A percentile compares a stretch with the other conserved stretches of the same genome.
These are phyloP conservation scores for Trichocladium uniseriatum DNA, from an alignment of 495 filamentous ascomycete species.

Conservation along the genomic window DNA sequence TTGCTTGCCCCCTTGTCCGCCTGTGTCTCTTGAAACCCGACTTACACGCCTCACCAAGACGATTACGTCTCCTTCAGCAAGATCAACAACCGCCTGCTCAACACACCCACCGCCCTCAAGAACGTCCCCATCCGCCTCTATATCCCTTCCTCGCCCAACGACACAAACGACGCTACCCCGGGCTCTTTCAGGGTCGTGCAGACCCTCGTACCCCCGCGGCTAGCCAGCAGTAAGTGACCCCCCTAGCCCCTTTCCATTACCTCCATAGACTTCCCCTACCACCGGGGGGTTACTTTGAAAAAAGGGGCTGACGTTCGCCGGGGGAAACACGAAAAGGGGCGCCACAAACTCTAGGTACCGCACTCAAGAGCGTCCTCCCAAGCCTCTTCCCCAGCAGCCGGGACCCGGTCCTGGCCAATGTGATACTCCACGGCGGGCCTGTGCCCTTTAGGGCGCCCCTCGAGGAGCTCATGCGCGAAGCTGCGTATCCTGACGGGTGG, in stretches of 20 bases:
- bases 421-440: slow-evolving; percentile 77
- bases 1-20: no score
- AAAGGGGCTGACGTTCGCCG: not conserved
- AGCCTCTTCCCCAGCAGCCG: slow-evolving; percentile 78
- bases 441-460: slow-evolving; percentile 76
- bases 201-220: slow-evolving; percentile 47
- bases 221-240: slow-evolving; percentile 28
- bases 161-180: slow-evolving; percentile 26
- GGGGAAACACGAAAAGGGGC: slow-evolving; percentile 28
- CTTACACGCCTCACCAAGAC: no score
- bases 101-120: slow-evolving; percentile 61
- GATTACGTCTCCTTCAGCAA: slow-evolving; percentile 61
- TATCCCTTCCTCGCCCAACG: slow-evolving; percentile 58
- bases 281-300: not conserved
- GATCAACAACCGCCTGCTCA: slow-evolving; percentile 70
- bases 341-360: slow-evolving; percentile 68
- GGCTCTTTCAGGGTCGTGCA: slow-evolving; percentile 61
- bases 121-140: slow-evolving; percentile 83
- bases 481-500: slow-evolving; percentile 89
- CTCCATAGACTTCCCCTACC: not conserved
- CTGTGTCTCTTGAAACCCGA: no score
- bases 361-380: slow-evolving; percentile 69
- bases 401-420: slow-evolving; percentile 81
- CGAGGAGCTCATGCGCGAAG: slow-evolving; percentile 72
- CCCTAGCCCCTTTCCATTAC: not conserved